Evolutionary conservation across 345 rosid species (phyloP), one percentile per base, ranked within the genome.

Genomic region (Psidium guajava): DNA sequence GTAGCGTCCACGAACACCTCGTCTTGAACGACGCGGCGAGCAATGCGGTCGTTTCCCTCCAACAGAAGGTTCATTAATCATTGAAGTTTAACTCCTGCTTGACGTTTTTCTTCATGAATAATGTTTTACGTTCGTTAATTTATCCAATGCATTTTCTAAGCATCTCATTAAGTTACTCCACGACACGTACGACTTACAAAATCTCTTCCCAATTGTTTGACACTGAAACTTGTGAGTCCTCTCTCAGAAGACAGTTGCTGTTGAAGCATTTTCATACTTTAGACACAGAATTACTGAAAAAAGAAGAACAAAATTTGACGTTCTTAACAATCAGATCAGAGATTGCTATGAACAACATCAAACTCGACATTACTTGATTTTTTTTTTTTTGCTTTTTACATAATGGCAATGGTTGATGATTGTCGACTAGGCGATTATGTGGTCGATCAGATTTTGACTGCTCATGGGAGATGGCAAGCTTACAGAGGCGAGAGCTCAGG

Each of bases 391-490:
- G n/a, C 50, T 47, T 47, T 47, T 47, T 47, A 47, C 50, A 47
- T 47, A 47, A 47, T 47, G 50, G 50, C 50, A 47, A 47, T 47
- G 11, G 50, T 9, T 47, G 50, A 47, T 47, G 50, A 47, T 47
- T 47, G 50, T 47, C 11, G 50, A 47, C 50, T 47, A 10, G 50
- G 50, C 50, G 11, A 9, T 27, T 15, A 47, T 82, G 59, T 2
- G 0, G 44, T 53, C 2, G 27, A 81, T 50, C 87, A 91, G 93
- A 58, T 85, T 53, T 54, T 85, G 75, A 87, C 91, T n/a, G 84
- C 87, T n/a, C 93, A 91, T 83, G 32, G 58, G 81, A 88, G 90
- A 85, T 89, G 93, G 93, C 87, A 86, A 54, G 90, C 58, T 9
- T 89, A 57, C 77, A 88, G 86, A 20, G 91, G 91, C 53, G 91